Percentiles rank a stretch among this genome's conserved stretches.
Conservation (phyloP, 2,329 filamentous ascomycete genomes). For the Beauveria australis region DNA sequence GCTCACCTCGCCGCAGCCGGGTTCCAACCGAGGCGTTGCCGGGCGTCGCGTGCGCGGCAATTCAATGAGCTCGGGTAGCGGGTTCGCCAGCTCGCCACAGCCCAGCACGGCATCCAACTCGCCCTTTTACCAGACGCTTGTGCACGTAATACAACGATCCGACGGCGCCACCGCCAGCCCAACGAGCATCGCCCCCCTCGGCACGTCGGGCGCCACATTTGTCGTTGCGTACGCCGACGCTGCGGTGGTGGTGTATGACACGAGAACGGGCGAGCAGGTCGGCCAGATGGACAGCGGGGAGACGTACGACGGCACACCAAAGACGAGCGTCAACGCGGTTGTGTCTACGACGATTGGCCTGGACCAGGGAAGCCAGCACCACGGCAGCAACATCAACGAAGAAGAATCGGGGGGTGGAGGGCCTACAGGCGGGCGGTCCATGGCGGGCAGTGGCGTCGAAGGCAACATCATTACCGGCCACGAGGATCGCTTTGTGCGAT, state of each 20-base stretch:
- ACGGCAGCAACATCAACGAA: conserved; percentile 51
- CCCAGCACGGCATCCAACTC: conserved; percentile 78
- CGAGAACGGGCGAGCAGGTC: conserved; percentile 81
- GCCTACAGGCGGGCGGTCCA: conserved; percentile 62
- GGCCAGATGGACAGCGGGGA: conserved; percentile 89
- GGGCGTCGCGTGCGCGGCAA: conserved; percentile 69
- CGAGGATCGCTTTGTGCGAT: conserved; percentile 90
- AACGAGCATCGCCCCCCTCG: conserved; percentile 88
- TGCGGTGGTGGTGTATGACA: conserved; percentile 85
- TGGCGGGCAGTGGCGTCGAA: conserved; percentile 72
- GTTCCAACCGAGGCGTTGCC: conserved; percentile 47
- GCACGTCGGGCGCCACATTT: conserved; percentile 74
- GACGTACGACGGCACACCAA: conserved; percentile 77
- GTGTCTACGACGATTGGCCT: conserved; percentile 79
- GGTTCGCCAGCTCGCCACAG: conserved; percentile 83
- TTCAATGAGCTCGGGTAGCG: conserved; percentile 89
- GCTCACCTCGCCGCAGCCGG: conserved; percentile 69
- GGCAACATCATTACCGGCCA: conserved; percentile 94
- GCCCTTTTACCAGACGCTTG: conserved; percentile 78
- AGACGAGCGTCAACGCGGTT: conserved; percentile 80
- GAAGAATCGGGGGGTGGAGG: conserved; percentile 70
- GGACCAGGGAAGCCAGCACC: conserved; percentile 52
- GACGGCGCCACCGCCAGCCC: conserved; percentile 64
- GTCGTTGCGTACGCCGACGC: conserved; percentile 91
- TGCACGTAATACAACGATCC: conserved; percentile 73